Conservation (phyloP, 495 filamentous ascomycete species). For the Ramalina peruviana region DNA sequence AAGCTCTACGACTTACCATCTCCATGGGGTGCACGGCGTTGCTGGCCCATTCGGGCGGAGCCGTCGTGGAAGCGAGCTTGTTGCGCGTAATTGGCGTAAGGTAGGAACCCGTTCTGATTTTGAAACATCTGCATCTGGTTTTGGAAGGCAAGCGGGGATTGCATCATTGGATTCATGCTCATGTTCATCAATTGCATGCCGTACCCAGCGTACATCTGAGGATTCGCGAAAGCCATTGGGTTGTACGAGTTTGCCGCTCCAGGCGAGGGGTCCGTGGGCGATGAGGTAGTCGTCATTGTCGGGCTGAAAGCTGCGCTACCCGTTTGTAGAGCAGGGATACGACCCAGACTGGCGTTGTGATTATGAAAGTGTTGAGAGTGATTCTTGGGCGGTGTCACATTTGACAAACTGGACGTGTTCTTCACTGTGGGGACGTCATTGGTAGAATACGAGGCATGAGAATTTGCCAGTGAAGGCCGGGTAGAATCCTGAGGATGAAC, state of each 20-base stretch:
- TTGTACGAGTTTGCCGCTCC: constrained; percentile 21
- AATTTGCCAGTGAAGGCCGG: constrained; percentile 12
- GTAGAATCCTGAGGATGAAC: constrained; percentile 3
- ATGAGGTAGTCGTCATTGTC: constrained; percentile 26
- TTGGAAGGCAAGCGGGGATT: constrained; percentile 26
- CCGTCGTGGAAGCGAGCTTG: constrained; percentile 41
- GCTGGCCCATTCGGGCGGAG: constrained; percentile 56
- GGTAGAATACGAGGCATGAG: constrained; percentile 81
- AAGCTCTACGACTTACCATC: constrained; percentile 29
- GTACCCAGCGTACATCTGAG: constrained; percentile 34
- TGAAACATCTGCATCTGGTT: constrained; percentile 28
- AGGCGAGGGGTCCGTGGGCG: constrained; percentile 22
- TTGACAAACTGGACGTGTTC: constrained; percentile 28
- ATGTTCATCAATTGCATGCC: constrained; percentile 42
- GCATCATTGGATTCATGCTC: constrained; percentile 46
- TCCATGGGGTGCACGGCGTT: constrained; percentile 49
- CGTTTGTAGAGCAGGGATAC: constrained; percentile 64
- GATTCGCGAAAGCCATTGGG: constrained; percentile 22
- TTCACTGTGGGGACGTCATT: constrained; percentile 84
- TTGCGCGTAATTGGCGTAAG: constrained; percentile 31
- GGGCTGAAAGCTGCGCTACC: constrained; percentile 62
- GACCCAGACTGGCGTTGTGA: constrained; percentile 67
- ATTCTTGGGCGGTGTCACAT: constrained; percentile 44
- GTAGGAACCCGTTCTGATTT: constrained; percentile 33
- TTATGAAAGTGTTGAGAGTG: constrained; percentile 67